Base-by-base conservation (phyloP, 495 filamentous ascomycete genomes). In the Apiosordaria backusii region DNA sequence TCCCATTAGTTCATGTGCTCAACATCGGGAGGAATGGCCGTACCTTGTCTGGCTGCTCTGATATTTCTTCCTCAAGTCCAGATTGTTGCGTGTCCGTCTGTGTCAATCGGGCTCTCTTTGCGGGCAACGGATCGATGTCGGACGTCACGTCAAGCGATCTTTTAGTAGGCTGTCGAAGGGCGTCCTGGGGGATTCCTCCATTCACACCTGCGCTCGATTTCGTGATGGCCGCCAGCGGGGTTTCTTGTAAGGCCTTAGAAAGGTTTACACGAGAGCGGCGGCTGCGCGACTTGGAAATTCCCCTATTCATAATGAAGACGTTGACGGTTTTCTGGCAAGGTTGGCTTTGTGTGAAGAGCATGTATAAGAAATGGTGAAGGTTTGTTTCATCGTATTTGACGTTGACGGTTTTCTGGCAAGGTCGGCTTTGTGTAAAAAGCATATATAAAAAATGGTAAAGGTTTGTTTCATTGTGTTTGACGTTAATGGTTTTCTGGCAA, bases 61-160 rank as follows among this genome's bases (percentile, higher is more conserved):
- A n/a, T n/a, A n/a, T n/a, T n/a, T n/a, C 63, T 67, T 64, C 54
- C 68, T 67, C 68, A 40, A 67, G 24, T 69, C 26, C 54, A 67
- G 27, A 59, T 55, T 21, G 64, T 69, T 59, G 67, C 57, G 59
- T 26, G 58, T 57, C 65, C 68, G 68, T 67, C 60, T 52, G 68
- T n/a, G 64, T 71, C 62, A 65, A 71, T 62, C 68, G 65, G 25
- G 50, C 62, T 63, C 67, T 72, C 70, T 72, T 70, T 60, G 67
- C 61, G n/a, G 60, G 63, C 40, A 54, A 66, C 45, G 50, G 62
- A 59, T 69, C 29, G 67, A 50, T 67, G 55, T 67, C 55, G 54
- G 65, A 67, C 57, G 62, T 62, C 54, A 62, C 55, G 65, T 72
- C 64, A 21, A 57, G 70, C 58, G 52, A 63, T 63, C 64, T 64